Conservation (phyloP, 805 yeast species). For the Lachancea quebecensis region DNA sequence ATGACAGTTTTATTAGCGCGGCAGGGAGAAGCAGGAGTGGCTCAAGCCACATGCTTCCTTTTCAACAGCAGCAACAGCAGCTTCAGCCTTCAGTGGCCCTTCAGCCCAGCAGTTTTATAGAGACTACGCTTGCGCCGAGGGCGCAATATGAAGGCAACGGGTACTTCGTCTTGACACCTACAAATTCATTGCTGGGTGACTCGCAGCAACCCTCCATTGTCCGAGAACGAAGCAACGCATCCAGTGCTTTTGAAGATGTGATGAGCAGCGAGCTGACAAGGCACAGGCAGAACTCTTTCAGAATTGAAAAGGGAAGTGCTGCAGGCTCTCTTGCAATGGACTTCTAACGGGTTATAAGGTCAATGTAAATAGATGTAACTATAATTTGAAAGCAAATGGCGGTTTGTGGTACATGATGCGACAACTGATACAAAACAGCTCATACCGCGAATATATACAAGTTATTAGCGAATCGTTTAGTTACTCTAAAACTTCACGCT, state of each 20-base stretch:
- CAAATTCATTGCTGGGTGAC: constrained; percentile 8
- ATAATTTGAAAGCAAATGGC: background rate
- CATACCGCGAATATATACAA: no score
- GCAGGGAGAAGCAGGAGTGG: constrained; percentile 20
- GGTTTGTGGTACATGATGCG: no score
- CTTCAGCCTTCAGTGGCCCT: constrained; percentile 3
- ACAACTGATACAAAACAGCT: no score
- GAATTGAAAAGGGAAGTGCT: background rate
- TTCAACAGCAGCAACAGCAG: constrained; percentile 7
- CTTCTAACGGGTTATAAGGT: background rate
- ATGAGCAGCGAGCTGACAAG: background rate
- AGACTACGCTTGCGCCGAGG: constrained; percentile 11
- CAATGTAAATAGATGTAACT: background rate
- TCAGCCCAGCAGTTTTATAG: constrained; percentile 1
- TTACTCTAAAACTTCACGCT: constrained; percentile 21
- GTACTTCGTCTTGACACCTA: constrained; percentile 17
- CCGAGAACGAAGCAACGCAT: constrained; percentile 4
- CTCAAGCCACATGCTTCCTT: constrained; percentile 16
- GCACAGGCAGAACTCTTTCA: background rate
- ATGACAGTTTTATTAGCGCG: constrained; percentile 13
- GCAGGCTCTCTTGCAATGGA: background rate
- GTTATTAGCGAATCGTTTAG: background rate
- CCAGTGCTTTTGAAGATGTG: constrained; percentile 4
- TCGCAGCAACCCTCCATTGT: constrained; percentile 2
- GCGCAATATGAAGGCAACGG: constrained; percentile 20